Base-by-base conservation (phyloP, 176 grass and related monocot species). In the Chrysopogon serrulatus region DNA sequence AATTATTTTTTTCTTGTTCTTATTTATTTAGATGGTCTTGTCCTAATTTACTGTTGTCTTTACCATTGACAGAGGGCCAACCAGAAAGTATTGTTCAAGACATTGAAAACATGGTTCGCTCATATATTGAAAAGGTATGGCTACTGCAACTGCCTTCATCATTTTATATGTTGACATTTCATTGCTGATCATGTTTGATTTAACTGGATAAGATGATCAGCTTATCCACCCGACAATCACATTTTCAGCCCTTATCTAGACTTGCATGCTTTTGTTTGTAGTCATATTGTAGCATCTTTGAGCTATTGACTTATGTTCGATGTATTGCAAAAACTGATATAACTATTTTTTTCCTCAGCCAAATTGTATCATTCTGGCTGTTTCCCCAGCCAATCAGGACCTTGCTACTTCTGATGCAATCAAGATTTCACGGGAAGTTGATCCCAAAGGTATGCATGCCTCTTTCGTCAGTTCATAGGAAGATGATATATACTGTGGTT, bases 381-480 rank as follows among this genome's bases (percentile, higher is more conserved):
- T 99, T 88, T 99, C 97, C 78, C 97, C 97, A 85, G 97, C 97
- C 71, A 99, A 99, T 88, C 93, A 99, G 86, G 97, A 99, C 79
- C 97, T 99, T 87, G 97, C 97, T 69, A 99, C 97, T 82, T 99
- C 97, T 79, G 97, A 99, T 92, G 97, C 97, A 64, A 99, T 99
- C 82, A 99, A 99, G 84, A 96, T 99, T 87, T 96, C 93, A 48
- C 91, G 93, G 54, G 97, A 99, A 91, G 89, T 99, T 78, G 97
- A 99, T 49, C 97, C 97, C 21, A 99, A 99, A 94, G 97, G 97
- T 99, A 96, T 36, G 34, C 56, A 96, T 36, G 34, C 56, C 14
- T 59, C 51, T 79, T 32, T 79, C 61, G 70, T 23, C 6, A 37
- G 17, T 76, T 71, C 0, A 9, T 53, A 35, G 9, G 64, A 76